These are phyloP conservation scores for Alternaria sp. DNA, from an alignment of 2,329 filamentous ascomycete genomes.

Conservation along the genomic window DNA sequence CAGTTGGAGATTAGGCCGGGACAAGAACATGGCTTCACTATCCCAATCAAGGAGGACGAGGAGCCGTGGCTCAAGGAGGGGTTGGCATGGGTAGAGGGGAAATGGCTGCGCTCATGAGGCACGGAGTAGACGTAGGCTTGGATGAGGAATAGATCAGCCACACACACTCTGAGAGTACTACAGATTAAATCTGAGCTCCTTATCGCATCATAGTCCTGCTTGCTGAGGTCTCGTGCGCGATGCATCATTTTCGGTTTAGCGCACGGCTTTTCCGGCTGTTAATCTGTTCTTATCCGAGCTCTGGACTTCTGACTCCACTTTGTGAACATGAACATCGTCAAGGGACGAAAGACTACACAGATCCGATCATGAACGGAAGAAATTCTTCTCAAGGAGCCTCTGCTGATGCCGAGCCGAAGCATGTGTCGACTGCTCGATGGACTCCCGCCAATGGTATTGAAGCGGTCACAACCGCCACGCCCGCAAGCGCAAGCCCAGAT, in stretches of 20 bases:
- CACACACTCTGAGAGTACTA: neutral
- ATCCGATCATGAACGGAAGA: slow-evolving; percentile 3
- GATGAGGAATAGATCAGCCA: neutral
- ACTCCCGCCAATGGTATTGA: slow-evolving; percentile 26
- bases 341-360: neutral
- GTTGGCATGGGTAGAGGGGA: slow-evolving; percentile 36
- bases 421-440: slow-evolving; percentile 21
- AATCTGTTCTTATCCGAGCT: slow-evolving; percentile 15
- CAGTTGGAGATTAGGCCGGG: slow-evolving; percentile 29
- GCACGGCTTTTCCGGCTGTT: slow-evolving; percentile 18
- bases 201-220: neutral
- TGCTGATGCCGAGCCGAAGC: slow-evolving; percentile 4
- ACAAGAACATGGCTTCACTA: slow-evolving; percentile 47
- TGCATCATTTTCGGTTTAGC: slow-evolving; percentile 12
- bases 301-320: slow-evolving; percentile 10
- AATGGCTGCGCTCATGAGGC: slow-evolving; percentile 28
- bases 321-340: slow-evolving; percentile 6
- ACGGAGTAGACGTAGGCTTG: neutral
- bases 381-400: neutral
- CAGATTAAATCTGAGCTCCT: neutral
- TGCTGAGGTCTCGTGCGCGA: neutral
- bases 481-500: slow-evolving; percentile 28
- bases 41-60: slow-evolving; percentile 34
- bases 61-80: slow-evolving; percentile 42
- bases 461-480: slow-evolving; percentile 15